Evolutionary conservation across 305 asterid species (phyloP).

Genomic region (Fraxinus nigra): DNA sequence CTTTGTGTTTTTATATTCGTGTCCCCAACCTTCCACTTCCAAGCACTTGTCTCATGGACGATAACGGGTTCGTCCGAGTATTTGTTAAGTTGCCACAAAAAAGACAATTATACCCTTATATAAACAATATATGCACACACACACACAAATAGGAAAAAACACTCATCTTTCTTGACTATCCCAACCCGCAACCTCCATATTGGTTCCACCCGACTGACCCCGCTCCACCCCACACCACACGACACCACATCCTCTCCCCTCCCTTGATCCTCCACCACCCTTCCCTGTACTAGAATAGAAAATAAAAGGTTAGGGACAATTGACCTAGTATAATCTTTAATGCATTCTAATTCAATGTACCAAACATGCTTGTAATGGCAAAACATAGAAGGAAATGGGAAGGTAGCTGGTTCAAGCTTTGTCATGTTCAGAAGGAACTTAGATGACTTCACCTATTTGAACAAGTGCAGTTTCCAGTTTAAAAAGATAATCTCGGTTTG

Average conservation of each 20-base stretch:
- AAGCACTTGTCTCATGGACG: background rate
- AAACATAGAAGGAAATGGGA: background rate
- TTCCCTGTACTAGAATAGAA: background rate
- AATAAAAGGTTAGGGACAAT: background rate
- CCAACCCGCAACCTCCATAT: background rate
- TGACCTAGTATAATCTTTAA: background rate
- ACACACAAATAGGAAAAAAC: background rate
- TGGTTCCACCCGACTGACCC: background rate
- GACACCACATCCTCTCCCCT: background rate
- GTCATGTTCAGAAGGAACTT: background rate
- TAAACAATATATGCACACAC: too few relatives aligned
- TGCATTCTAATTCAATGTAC: background rate
- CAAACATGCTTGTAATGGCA: background rate
- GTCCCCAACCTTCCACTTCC: background rate
- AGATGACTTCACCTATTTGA: slow-evolving; percentile 47
- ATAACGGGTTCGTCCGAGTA: background rate
- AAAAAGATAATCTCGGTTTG: slow-evolving; percentile 89
- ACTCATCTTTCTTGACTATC: background rate
- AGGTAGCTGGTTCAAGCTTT: background rate
- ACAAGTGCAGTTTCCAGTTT: slow-evolving; percentile 78
- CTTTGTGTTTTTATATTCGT: background rate
- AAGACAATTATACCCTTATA: background rate
- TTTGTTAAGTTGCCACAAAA: background rate
- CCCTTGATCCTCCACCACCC: background rate
- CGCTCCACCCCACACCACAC: too few relatives aligned